Evolutionary conservation across 2,329 filamentous ascomycete genomes (phyloP), one percentile per base, ranked within the genome.

Genomic region (Pseudofabraea citricarpa): DNA sequence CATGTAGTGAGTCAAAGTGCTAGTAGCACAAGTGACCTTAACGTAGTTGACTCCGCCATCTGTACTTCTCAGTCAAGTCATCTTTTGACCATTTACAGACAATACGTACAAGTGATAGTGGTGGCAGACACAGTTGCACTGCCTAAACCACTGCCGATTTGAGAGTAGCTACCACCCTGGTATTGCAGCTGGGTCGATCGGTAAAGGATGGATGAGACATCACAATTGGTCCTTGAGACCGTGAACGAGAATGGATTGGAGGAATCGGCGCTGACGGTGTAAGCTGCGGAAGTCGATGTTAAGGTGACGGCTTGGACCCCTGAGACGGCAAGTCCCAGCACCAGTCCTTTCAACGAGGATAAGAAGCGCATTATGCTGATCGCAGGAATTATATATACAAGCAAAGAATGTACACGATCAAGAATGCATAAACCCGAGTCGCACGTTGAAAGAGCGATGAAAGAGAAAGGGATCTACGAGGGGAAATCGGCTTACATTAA

Each of bases 1-100:
- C 51, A 79, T 72, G 62, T 84, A 85, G 27, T 85, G 81, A 0
- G 75, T 84, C 45, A 83, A 62, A n/a, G 72, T 80, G 35, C 65
- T 68, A 1, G 78, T 77, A 7, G 67, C 70, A 55, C 79, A 83
- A 12, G 76, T 81, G 27, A 84, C 71, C 59, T 81, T 83, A 53
- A 81, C 72, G 56, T 79, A 80, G 48, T 41, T 27, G 15, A 43
- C 42, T 15, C 39, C 40, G 13, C 37, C 37, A 22, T 19, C 27
- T 31, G 16, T n/a, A n/a, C n/a, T n/a, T n/a, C n/a, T n/a, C n/a
- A n/a, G n/a, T n/a, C n/a, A n/a, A n/a, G n/a, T n/a, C n/a, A n/a
- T n/a, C n/a, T n/a, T n/a, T n/a, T n/a, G n/a, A n/a, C n/a, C n/a
- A n/a, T n/a, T n/a, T n/a, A n/a, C n/a, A n/a, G n/a, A n/a, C n/a